phyloP scores from a whole-genome alignment of 2,329 filamentous ascomycete genomes.

The Penicillium paneum region DNA sequence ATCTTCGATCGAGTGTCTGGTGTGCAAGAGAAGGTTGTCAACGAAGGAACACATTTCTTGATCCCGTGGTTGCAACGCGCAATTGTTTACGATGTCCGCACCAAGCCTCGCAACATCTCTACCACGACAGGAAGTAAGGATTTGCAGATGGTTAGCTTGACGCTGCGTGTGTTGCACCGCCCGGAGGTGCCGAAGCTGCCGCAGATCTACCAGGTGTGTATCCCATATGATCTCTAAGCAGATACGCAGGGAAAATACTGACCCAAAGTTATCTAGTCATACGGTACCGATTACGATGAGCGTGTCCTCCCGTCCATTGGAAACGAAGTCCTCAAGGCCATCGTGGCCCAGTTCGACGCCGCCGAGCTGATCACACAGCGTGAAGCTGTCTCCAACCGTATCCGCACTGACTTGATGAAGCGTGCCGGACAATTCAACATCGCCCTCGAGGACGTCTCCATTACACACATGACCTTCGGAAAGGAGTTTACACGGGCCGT shows the following conservation, averaged over 20 bases:
- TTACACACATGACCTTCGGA: conserved; percentile 99
- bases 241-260: background rate
- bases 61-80: conserved; percentile 93
- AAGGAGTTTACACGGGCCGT: conserved; percentile 98
- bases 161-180: conserved; percentile 87
- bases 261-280: conserved; percentile 61
- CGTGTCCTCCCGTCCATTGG: conserved; percentile 96
- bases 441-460: conserved; percentile 95
- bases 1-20: conserved; percentile 94
- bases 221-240: background rate
- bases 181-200: conserved; percentile 90
- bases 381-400: conserved; percentile 92
- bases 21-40: conserved; percentile 88
- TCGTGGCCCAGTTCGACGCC: conserved; percentile 98
- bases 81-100: conserved; percentile 95
- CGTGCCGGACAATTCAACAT: conserved; percentile 98
- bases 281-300: conserved; percentile 98
- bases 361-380: conserved; percentile 98
- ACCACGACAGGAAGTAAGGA: conserved; percentile 99
- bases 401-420: conserved; percentile 85
- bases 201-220: conserved; percentile 92
- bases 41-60: conserved; percentile 95
- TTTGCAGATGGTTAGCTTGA: conserved; percentile 99
- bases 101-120: conserved; percentile 93
- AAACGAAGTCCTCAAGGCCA: conserved; percentile 98